phyloP scores from a whole-genome alignment of 768 basidiomycete species.

The Macrolepiota albuminosa region DNA sequence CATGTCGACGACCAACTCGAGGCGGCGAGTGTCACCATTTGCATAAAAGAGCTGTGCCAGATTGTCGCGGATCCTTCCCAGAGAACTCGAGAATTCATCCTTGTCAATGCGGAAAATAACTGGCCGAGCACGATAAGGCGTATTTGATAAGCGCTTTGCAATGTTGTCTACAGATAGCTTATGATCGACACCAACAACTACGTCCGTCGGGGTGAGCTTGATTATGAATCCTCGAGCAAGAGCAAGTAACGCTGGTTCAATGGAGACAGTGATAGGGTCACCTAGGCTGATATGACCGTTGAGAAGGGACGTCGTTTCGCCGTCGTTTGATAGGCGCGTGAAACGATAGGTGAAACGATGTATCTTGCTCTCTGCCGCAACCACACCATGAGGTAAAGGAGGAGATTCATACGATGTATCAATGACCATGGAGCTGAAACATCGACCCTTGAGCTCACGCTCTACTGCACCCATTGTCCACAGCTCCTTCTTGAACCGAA shows the following conservation, averaged over 20 bases:
- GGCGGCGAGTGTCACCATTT: slow-evolving; percentile 61
- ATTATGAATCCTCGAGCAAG: slow-evolving; percentile 81
- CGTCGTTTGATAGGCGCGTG: slow-evolving; percentile 25
- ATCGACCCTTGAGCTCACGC: slow-evolving; percentile 78
- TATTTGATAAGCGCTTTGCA: slow-evolving; percentile 28
- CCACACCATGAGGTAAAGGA: slow-evolving; percentile 12
- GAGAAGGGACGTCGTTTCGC: slow-evolving; percentile 29
- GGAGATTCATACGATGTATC: slow-evolving; percentile 33
- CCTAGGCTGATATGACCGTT: slow-evolving; percentile 75
- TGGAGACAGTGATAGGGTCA: slow-evolving; percentile 83
- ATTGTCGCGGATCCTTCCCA: slow-evolving; percentile 87
- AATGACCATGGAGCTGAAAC: slow-evolving; percentile 78
- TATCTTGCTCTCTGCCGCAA: slow-evolving; percentile 45
- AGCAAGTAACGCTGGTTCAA: slow-evolving; percentile 83
- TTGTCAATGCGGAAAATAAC: slow-evolving; percentile 85
- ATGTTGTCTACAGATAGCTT: slow-evolving; percentile 52
- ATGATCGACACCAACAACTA: slow-evolving; percentile 84
- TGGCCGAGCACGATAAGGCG: slow-evolving; percentile 1
- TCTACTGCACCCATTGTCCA: slow-evolving; percentile 88
- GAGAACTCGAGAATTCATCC: slow-evolving; percentile 84
- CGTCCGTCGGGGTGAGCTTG: slow-evolving; percentile 54
- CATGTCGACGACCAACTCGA: slow-evolving; percentile 81
- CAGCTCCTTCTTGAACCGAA: slow-evolving; percentile 83
- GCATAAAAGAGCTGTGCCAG: slow-evolving; percentile 85
- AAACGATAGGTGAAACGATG: slow-evolving; percentile 82